A percentile compares a stretch with the other conserved stretches of the same genome.
phyloP scores from a whole-genome alignment of 768 basidiomycete species.

The Cyathus striatus region DNA sequence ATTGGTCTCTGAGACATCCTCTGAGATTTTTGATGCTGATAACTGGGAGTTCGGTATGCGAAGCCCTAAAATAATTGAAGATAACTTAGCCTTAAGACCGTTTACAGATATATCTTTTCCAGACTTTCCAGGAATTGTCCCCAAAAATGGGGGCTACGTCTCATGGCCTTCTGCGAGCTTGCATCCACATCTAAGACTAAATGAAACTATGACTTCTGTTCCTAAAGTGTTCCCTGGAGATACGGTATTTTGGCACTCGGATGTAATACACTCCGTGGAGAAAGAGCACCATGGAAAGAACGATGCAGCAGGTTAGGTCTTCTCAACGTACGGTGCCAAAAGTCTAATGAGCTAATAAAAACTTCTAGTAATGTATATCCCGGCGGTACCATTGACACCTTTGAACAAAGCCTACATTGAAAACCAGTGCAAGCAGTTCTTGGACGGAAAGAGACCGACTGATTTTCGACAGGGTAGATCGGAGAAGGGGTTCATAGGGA shows the following conservation, averaged over 20 bases:
- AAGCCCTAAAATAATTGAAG: too few relatives aligned
- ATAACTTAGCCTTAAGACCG: neutral
- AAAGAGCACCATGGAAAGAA: constrained; percentile 34
- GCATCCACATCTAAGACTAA: constrained; percentile 47
- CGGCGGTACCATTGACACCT: constrained; percentile 44
- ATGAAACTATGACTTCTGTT: constrained; percentile 55
- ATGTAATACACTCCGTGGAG: constrained; percentile 24
- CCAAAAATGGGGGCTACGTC: neutral
- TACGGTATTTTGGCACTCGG: constrained; percentile 64
- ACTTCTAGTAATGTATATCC: constrained; percentile 51
- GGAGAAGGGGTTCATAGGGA: constrained; percentile 10
- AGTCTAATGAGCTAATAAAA: neutral
- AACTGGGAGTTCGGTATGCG: constrained; percentile 37
- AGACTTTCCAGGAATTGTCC: constrained; percentile 36
- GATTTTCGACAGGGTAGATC: constrained; percentile 38
- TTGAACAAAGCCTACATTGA: constrained; percentile 42
- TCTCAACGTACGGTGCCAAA: neutral
- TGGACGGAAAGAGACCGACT: constrained; percentile 43
- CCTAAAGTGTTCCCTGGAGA: constrained; percentile 63
- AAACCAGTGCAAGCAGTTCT: constrained; percentile 44
- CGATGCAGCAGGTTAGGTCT: constrained; percentile 26
- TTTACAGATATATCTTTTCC: constrained; percentile 31
- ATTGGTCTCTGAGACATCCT: constrained; percentile 23
- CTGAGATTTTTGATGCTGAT: constrained; percentile 29
- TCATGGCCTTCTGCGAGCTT: neutral